Conservation (phyloP, 2,329 filamentous ascomycete species). For the Aaosphaeria pasadenensis region DNA sequence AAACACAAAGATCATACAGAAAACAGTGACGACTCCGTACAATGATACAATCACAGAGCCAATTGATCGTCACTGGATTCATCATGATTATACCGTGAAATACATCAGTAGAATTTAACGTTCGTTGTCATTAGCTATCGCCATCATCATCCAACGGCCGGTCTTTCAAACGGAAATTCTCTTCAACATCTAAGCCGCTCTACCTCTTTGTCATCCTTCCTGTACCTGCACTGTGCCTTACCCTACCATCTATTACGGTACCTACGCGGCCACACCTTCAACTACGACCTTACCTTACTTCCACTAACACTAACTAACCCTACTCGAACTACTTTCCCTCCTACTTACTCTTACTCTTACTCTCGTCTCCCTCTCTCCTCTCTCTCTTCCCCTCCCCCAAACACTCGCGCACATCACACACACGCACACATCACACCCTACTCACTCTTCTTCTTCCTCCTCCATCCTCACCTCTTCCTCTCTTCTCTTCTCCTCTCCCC, state of each 20-base stretch:
- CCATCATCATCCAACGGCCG: too few species aligned
- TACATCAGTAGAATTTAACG: too few species aligned
- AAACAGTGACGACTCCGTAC: too few species aligned
- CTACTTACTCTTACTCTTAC: slow-evolving; percentile 14
- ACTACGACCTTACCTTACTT: not conserved
- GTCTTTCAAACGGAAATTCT: too few species aligned
- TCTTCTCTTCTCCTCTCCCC: not conserved
- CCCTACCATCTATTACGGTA: slow-evolving; percentile 4
- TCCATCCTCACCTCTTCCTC: slow-evolving; percentile 15
- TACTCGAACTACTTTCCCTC: slow-evolving; percentile 3
- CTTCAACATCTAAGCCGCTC: too few species aligned
- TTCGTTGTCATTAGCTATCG: too few species aligned
- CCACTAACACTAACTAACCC: slow-evolving; percentile 1
- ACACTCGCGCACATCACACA: slow-evolving; percentile 10
- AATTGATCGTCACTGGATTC: too few species aligned
- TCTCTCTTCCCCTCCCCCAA: slow-evolving; percentile 12
- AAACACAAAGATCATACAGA: too few species aligned
- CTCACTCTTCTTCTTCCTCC: slow-evolving; percentile 9
- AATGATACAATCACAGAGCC: too few species aligned
- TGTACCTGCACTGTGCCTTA: not conserved
- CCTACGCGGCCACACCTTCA: not conserved
- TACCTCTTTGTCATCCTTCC: not conserved
- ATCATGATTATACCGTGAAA: too few species aligned
- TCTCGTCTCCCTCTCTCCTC: slow-evolving; percentile 14
- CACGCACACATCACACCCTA: slow-evolving; percentile 5